Percentiles rank a stretch among this genome's conserved stretches.
Evolutionary conservation across 805 yeast genomes (phyloP).

Genomic region (Maudiozyma serrabonitensis): DNA sequence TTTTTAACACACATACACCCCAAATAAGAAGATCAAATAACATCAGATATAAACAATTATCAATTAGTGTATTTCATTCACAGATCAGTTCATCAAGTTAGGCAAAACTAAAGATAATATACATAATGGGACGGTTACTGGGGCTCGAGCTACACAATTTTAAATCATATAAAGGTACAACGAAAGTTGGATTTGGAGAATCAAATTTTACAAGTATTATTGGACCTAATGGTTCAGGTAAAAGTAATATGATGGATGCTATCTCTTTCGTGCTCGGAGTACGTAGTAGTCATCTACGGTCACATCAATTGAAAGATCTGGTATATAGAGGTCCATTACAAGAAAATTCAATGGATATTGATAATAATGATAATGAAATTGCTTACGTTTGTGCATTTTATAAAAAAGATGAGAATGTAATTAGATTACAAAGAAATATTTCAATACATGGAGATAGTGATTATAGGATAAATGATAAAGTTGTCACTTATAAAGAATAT

Average conservation of each 20-base stretch:
- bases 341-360: neutral
- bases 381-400: constrained; percentile 79
- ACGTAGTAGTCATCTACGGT: constrained; percentile 63
- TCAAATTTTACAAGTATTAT: constrained; percentile 81
- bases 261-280: constrained; percentile 90
- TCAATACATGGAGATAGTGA: constrained; percentile 51
- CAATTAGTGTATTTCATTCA: too few relatives aligned
- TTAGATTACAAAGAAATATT: constrained; percentile 57
- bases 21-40: too few relatives aligned
- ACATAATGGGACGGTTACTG: constrained; percentile 72
- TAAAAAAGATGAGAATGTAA: constrained; percentile 46
- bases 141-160: constrained; percentile 77
- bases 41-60: too few relatives aligned
- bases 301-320: constrained; percentile 62
- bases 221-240: constrained; percentile 99
- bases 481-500: constrained; percentile 58
- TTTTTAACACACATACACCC: too few relatives aligned
- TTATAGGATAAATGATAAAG: constrained; percentile 52
- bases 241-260: constrained; percentile 96
- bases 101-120: too few relatives aligned
- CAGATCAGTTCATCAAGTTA: too few relatives aligned
- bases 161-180: constrained; percentile 79
- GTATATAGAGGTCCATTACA: constrained; percentile 59
- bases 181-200: constrained; percentile 73
- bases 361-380: constrained; percentile 18